phyloP scores from a whole-genome alignment of 2,329 filamentous ascomycete species.

The Penicillium sclerotiorum region DNA sequence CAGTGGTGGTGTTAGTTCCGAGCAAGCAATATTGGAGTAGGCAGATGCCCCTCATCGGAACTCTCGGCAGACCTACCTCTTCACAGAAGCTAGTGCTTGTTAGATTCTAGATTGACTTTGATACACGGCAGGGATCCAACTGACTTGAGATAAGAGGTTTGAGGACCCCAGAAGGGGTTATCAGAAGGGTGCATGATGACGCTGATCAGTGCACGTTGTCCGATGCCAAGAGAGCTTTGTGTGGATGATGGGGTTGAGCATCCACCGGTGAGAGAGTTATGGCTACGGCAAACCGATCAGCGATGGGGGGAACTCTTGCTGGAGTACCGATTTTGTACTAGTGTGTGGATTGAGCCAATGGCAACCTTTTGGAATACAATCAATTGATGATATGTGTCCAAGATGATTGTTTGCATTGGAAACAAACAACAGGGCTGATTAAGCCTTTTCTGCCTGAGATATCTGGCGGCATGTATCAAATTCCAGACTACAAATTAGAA shows the following conservation, averaged over 20 bases:
- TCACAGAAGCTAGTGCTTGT: constrained; percentile 29
- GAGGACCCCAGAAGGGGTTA: constrained; percentile 30
- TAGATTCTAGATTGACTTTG: background rate
- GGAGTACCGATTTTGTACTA: background rate
- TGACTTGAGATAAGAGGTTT: constrained; percentile 35
- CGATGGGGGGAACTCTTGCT: too few species aligned
- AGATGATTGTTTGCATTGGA: background rate
- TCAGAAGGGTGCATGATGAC: background rate
- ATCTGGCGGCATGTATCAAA: background rate
- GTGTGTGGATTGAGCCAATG: background rate
- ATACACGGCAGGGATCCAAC: background rate
- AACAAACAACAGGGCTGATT: background rate
- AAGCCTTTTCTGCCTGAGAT: background rate
- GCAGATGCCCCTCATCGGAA: too few species aligned
- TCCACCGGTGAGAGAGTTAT: too few species aligned
- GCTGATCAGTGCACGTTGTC: background rate
- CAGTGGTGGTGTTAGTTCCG: too few species aligned
- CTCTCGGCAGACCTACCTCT: constrained; percentile 29
- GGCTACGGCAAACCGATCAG: too few species aligned
- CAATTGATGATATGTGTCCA: background rate
- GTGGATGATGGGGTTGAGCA: background rate
- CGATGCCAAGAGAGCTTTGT: background rate
- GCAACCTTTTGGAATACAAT: background rate
- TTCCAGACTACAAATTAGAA: too few species aligned
- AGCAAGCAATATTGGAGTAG: too few species aligned